Evolutionary conservation across 148 eudicot species (phyloP), one percentile per base, ranked within the genome.

Genomic region (Cornus kousa): DNA sequence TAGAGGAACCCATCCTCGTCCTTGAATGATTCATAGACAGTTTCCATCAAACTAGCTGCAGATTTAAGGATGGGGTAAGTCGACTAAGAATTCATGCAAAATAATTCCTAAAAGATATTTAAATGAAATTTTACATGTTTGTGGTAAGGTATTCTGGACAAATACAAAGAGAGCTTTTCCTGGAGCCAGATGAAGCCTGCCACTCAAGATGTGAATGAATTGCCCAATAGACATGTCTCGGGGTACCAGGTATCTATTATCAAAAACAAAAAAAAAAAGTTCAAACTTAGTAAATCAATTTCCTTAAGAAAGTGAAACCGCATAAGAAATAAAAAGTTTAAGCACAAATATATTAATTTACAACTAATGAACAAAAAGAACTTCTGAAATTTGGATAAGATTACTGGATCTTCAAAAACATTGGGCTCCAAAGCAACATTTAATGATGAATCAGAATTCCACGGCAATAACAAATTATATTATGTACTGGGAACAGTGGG

Each of bases 1-100:
- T 93, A 95, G 16, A 95, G 89, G 83, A 93, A 95, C 64, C 97
- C 97, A 87, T 95, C 98, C 62, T 90, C 94, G 71, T 95, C 98
- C 91, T 93, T 95, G 89, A 75, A 90, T 55, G 96, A 87, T 70
- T 91, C 90, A 69, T 95, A 93, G 48, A 95, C 87, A 9, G 90
- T 74, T 74, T 89, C 88, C 85, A 95, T 80, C 91, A 95, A 85
- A 80, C 82, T 85, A 33, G 97, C 97, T 95, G 91, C 85, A 80
- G 1, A 31, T 32, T 28, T 28, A 28, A 28, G 28, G 28, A 28
- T 28, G 28, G 28, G 28, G 28, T 28, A 28, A 28, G 28, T 28
- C 28, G 28, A 28, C 28, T 28, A 28, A 28, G 28, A 28, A 28
- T 28, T 28, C 28, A 32, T 53, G 33, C 59, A 35, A 9, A 28